Conservation (phyloP, 495 filamentous ascomycete species). For the Eremomyces bilateralis region DNA sequence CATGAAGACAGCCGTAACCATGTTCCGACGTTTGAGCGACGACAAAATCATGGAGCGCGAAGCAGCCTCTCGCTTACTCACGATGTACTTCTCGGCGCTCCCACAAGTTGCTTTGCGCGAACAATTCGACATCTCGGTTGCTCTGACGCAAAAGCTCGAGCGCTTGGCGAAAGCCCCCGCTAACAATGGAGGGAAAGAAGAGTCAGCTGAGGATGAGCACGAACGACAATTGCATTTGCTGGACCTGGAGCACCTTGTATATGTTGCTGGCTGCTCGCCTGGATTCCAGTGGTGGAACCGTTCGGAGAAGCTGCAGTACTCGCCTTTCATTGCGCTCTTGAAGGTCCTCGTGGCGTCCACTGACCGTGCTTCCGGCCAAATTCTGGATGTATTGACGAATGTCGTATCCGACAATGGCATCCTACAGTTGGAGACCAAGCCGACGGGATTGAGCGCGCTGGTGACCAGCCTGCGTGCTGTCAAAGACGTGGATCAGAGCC, state of each 20-base stretch:
- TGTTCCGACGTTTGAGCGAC: slow-evolving; percentile 41
- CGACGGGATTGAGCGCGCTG: slow-evolving; percentile 29
- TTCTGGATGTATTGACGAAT: slow-evolving; percentile 25
- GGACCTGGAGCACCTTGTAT: slow-evolving; percentile 52
- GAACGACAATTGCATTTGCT: slow-evolving; percentile 32
- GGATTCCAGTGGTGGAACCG: slow-evolving; percentile 69
- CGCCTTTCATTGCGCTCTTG: slow-evolving; percentile 42
- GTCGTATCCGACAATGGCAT: slow-evolving; percentile 30
- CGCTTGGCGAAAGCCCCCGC: slow-evolving; percentile 26
- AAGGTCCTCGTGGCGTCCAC: slow-evolving; percentile 25
- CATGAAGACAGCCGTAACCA: slow-evolving; percentile 50
- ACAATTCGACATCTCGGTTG: slow-evolving; percentile 62
- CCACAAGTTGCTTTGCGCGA: slow-evolving; percentile 63
- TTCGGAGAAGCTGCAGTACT: slow-evolving; percentile 25
- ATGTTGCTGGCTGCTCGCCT: slow-evolving; percentile 54
- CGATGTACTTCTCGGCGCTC: slow-evolving; percentile 58
- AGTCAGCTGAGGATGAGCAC: slow-evolving; percentile 27
- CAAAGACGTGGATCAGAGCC: slow-evolving; percentile 12
- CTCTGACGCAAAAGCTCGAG: slow-evolving; percentile 43
- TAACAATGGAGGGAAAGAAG: too few species aligned
- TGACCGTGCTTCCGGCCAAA: slow-evolving; percentile 20
- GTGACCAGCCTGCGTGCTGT: slow-evolving; percentile 25
- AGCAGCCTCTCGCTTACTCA: slow-evolving; percentile 48
- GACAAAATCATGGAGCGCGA: slow-evolving; percentile 58
- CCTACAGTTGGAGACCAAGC: slow-evolving; percentile 20